Conservation (phyloP, 2,329 filamentous ascomycete genomes). For the Aspergillus tubingensis region DNA sequence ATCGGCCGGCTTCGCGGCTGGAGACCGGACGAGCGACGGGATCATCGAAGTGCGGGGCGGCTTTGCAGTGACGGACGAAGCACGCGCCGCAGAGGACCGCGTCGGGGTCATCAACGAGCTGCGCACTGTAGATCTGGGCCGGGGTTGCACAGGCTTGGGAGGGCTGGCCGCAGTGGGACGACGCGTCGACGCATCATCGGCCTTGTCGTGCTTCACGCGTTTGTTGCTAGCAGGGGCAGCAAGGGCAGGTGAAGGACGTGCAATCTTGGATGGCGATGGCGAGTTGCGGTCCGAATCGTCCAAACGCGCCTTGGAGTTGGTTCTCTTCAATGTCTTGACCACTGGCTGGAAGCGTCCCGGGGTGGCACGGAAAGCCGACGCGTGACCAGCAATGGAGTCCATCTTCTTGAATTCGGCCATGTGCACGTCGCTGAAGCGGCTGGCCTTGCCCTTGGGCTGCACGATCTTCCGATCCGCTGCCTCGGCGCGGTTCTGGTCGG, state of each 20-base stretch:
- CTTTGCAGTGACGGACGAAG: constrained; percentile 50
- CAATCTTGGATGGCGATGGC: constrained; percentile 38
- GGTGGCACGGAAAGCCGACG: constrained; percentile 67
- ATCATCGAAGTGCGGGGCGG: constrained; percentile 57
- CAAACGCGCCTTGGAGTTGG: constrained; percentile 64
- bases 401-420: constrained; percentile 93
- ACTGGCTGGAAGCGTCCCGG: constrained; percentile 46
- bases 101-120: constrained; percentile 74
- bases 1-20: constrained; percentile 54
- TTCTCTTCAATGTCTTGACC: constrained; percentile 52
- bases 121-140: constrained; percentile 49
- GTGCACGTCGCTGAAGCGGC: constrained; percentile 82
- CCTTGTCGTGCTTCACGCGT: constrained; percentile 66
- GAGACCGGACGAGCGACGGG: constrained; percentile 55
- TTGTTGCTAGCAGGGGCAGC: constrained; percentile 59
- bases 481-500: constrained; percentile 44
- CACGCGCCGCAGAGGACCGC: constrained; percentile 69
- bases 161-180: constrained; percentile 40
- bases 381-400: constrained; percentile 89
- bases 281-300: constrained; percentile 57
- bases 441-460: constrained; percentile 72
- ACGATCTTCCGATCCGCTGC: constrained; percentile 69
- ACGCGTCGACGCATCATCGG: constrained; percentile 69
- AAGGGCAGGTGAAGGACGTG: constrained; percentile 32
- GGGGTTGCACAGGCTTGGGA: constrained; percentile 27